phyloP scores from a whole-genome alignment of 805 yeast genomes.

The Sugiyamaella chiloensis region DNA sequence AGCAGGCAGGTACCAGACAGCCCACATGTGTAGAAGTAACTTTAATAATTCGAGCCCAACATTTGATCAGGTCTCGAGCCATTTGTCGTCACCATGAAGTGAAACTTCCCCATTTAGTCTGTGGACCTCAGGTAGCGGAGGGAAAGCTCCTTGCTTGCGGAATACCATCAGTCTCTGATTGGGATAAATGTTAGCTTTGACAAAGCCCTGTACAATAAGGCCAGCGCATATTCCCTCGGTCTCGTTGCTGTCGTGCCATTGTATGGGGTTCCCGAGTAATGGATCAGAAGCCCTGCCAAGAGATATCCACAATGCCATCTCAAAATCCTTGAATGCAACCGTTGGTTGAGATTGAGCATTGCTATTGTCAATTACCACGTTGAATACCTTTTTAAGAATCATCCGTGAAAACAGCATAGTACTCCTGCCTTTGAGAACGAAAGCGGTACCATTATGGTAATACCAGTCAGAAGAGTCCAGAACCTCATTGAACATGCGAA shows the following conservation, averaged over 20 bases:
- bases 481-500: constrained; percentile 35
- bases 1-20: too few species aligned
- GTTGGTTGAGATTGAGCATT: constrained; percentile 8
- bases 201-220: constrained; percentile 34
- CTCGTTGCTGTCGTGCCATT: constrained; percentile 21
- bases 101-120: constrained; percentile 5
- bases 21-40: neutral
- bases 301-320: constrained; percentile 14
- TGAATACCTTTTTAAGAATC: constrained; percentile 24
- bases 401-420: constrained; percentile 32
- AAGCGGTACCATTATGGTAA: constrained; percentile 25
- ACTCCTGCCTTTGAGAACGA: constrained; percentile 28
- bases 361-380: constrained; percentile 1
- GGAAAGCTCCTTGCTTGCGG: constrained; percentile 24
- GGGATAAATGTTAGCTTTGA: constrained; percentile 36
- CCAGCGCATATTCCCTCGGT: constrained; percentile 34
- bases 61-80: constrained; percentile 1
- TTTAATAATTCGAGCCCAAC: too few species aligned
- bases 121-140: constrained; percentile 21
- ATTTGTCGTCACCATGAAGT: neutral
- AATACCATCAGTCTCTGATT: constrained; percentile 21
- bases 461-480: constrained; percentile 32
- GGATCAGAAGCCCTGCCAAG: constrained; percentile 9
- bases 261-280: constrained; percentile 8
- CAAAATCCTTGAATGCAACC: constrained; percentile 18